Conservation (phyloP, 352 stramenopile genomes). For the Phytophthora syringae region DNA sequence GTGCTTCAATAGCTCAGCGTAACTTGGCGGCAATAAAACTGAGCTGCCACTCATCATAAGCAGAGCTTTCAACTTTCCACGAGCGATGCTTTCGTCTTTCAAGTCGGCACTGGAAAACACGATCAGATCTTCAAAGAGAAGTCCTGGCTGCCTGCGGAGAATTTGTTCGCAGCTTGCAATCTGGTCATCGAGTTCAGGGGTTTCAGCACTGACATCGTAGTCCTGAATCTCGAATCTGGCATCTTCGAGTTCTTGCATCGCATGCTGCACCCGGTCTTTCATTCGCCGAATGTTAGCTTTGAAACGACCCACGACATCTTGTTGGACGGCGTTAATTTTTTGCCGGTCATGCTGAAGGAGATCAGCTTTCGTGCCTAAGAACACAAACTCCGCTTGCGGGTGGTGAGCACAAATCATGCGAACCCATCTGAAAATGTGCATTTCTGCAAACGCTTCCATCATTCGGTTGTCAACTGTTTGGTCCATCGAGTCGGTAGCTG, state of each 20-base stretch:
- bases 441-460: slow-evolving; percentile 17
- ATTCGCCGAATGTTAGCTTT: slow-evolving; percentile 1
- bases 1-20: slow-evolving; percentile 4
- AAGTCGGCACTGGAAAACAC: slow-evolving; percentile 13
- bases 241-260: slow-evolving; percentile 5
- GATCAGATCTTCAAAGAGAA: slow-evolving; percentile 12
- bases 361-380: slow-evolving; percentile 13
- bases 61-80: slow-evolving; percentile 28
- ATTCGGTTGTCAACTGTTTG: slow-evolving; percentile 4
- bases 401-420: slow-evolving; percentile 13
- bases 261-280: slow-evolving; percentile 1
- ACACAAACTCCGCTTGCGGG: slow-evolving; percentile 10
- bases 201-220: neutral
- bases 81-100: slow-evolving; percentile 3
- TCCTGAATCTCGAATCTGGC: slow-evolving; percentile 31
- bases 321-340: slow-evolving; percentile 10
- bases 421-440: slow-evolving; percentile 15
- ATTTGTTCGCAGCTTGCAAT: slow-evolving; percentile 20
- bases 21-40: slow-evolving; percentile 11
- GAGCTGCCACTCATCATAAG: slow-evolving; percentile 29
- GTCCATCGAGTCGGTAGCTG: neutral
- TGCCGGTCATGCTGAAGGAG: neutral
- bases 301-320: slow-evolving; percentile 9
- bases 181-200: slow-evolving; percentile 6
- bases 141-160: slow-evolving; percentile 14